Evolutionary conservation across 106 monocot genomes (phyloP).

Genomic region (Gastrodia elata): DNA sequence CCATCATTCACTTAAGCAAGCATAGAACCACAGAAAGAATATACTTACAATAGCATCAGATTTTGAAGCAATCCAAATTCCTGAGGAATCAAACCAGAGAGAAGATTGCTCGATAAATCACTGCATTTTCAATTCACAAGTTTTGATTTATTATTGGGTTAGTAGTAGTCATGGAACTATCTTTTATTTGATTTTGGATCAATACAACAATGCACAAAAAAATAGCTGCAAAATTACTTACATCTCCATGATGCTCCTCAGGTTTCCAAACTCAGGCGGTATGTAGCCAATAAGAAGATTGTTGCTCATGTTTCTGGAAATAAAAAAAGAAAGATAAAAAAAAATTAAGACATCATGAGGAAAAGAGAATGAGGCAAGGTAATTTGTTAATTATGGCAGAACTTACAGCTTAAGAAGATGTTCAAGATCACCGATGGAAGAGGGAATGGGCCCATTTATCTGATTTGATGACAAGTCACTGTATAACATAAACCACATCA

Average conservation of each 20-base stretch:
- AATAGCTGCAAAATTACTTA: conserved; percentile 17
- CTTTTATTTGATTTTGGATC: too few species aligned
- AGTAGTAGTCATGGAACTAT: too few species aligned
- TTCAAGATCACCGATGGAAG: conserved; percentile 83
- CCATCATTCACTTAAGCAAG: not conserved
- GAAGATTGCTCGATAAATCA: conserved; percentile 68
- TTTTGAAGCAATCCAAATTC: conserved; percentile 88
- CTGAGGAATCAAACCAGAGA: conserved; percentile 61
- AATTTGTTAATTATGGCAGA: not conserved
- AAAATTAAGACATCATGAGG: not conserved
- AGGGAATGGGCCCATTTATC: conserved; percentile 69
- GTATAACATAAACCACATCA: conserved; percentile 3
- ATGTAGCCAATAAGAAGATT: conserved; percentile 60
- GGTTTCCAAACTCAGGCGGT: conserved; percentile 87
- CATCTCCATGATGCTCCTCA: conserved; percentile 92
- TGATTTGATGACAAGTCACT: conserved; percentile 83
- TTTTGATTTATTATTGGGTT: not conserved
- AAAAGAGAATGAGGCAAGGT: not conserved
- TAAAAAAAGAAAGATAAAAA: too few species aligned
- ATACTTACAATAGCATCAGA: conserved; percentile 64
- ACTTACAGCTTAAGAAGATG: conserved; percentile 89
- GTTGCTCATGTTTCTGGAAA: conserved; percentile 75
- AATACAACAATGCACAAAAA: too few species aligned
- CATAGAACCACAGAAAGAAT: not conserved
- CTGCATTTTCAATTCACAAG: conserved; percentile 25